Evolutionary conservation across 2,329 filamentous ascomycete species (phyloP).

Genomic region (Lecanosticta acicola): DNA sequence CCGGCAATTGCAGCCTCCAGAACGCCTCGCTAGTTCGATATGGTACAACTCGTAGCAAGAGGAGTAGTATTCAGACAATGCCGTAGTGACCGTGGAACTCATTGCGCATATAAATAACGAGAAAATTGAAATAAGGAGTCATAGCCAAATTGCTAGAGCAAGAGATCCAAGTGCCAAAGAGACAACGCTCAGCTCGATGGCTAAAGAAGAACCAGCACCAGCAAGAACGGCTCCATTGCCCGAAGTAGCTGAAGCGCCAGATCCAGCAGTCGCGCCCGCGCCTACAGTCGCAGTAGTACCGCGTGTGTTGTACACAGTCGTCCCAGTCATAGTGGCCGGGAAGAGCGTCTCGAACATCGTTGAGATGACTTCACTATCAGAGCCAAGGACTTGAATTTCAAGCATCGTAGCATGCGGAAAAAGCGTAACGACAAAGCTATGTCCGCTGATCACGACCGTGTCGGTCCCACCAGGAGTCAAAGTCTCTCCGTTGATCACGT

Average conservation of each 20-base stretch:
- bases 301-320: constrained; percentile 18
- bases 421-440: constrained; percentile 30
- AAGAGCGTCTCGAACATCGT: constrained; percentile 34
- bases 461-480: constrained; percentile 33
- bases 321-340: constrained; percentile 33
- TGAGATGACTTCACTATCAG: constrained; percentile 29
- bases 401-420: constrained; percentile 34
- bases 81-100: neutral
- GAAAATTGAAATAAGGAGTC: neutral
- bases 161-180: constrained; percentile 10
- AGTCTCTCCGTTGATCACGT: constrained; percentile 37
- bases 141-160: constrained; percentile 10
- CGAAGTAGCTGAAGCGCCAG: constrained; percentile 1
- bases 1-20: too few species aligned
- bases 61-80: neutral
- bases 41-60: neutral
- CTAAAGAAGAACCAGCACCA: neutral
- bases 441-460: constrained; percentile 25
- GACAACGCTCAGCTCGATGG: neutral
- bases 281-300: constrained; percentile 8
- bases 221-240: neutral
- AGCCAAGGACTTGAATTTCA: constrained; percentile 31
- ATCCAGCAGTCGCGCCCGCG: constrained; percentile 2
- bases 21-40: neutral
- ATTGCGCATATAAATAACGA: neutral